Base-by-base conservation (phyloP, 2,329 filamentous ascomycete genomes). In the Stachybotrys echinatus region DNA sequence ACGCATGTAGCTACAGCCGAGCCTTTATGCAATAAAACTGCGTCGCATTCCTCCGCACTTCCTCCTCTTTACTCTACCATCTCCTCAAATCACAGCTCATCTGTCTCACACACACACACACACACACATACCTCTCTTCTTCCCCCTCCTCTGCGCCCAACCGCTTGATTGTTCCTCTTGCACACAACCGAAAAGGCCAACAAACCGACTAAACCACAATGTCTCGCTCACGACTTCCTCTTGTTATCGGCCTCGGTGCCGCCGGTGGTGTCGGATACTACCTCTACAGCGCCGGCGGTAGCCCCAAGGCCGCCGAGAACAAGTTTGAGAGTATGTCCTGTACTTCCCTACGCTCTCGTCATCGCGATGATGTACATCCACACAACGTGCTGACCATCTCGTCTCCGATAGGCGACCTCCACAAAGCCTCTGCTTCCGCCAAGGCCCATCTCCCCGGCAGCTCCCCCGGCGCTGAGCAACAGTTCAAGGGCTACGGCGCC, bases 251-350 rank as follows among this genome's bases (percentile, higher is more conserved):
- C 60, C 70, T 83, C 58, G 80, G 76, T 52, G 83, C 81, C 56
- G 85, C 79, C 27, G 82, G 81, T 60, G 87, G 84, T 56, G 74
- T 84, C 51, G 90, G 88, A 42, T 97, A 96, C 79, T 97, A 97
- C 76, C 80, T 97, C 55, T 99, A 95, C 77, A 78, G 73, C 47
- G 87, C 92, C 17, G 92, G 92, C 54, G 92, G 92, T 51, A 81
- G 84, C 67, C 79, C 89, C 47, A 89, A 87, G 70, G 83, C 80
- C 46, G 92, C 92, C n/a, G 83, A 91, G 79, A 88, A 92, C 77
- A 78, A 94, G 69, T 80, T 88, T 58, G 88, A 96, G 75, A 81
- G 92, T 96, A 74, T 43, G 84, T 54, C 47, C 49, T 8, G 17
- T 5, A n/a, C 17, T 12, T 40, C 19, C 20, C 54, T 60, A 39